phyloP scores from a whole-genome alignment of 257 asterid genomes.

The Thymus mandschuricus region DNA sequence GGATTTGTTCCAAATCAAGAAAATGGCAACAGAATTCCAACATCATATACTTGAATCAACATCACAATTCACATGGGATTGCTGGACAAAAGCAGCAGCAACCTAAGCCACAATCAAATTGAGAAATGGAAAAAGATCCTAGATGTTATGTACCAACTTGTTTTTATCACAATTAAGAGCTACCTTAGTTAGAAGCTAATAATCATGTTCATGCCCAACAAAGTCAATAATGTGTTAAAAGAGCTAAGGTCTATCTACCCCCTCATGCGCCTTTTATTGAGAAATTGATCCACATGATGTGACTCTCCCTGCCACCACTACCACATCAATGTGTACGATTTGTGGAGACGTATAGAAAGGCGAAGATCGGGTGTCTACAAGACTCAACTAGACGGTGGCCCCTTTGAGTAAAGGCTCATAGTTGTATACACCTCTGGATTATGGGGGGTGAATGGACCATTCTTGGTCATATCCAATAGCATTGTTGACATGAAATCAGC shows the following conservation, averaged over 20 bases:
- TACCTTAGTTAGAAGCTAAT: background rate
- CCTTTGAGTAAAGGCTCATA: conserved; percentile 5
- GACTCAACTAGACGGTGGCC: conserved; percentile 7
- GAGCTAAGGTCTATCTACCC: conserved; percentile 20
- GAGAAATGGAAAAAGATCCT: no score
- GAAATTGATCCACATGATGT: conserved; percentile 24
- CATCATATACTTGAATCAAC: background rate
- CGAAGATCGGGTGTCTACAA: no score
- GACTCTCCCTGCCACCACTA: conserved; percentile 3
- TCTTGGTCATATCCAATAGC: conserved; percentile 10
- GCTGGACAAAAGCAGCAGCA: background rate
- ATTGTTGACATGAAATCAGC: conserved; percentile 10
- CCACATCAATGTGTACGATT: conserved; percentile 24
- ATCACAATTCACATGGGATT: background rate
- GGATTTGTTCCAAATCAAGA: no score
- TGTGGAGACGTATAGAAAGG: conserved; percentile 5
- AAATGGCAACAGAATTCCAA: background rate
- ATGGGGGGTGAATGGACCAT: conserved; percentile 13
- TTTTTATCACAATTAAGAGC: background rate
- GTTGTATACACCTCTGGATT: background rate
- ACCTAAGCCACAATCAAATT: background rate
- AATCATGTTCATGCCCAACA: background rate
- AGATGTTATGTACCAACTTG: background rate
- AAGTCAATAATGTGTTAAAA: conserved; percentile 26
- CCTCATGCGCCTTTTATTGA: conserved; percentile 29